Base-by-base conservation (phyloP, 2,329 filamentous ascomycete species). In the Fusarium sp. region DNA sequence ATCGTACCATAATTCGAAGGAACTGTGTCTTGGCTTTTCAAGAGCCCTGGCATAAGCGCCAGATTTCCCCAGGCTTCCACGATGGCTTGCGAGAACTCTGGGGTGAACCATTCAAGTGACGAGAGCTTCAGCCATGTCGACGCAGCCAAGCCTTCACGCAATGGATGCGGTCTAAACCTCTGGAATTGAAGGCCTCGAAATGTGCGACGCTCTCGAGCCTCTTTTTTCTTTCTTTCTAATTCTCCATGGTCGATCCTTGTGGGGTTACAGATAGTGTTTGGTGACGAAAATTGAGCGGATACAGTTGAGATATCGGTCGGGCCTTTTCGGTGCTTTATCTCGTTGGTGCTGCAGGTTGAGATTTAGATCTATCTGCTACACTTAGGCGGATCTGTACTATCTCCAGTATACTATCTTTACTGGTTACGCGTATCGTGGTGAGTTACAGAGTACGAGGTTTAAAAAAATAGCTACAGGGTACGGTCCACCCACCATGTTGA, bases 31-130 rank as follows among this genome's bases (percentile, higher is more conserved):
- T 69, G 69, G 59, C 64, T 69, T 14, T 42, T 29, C 16, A 31
- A 37, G 51, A 51, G 61, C 57, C 70, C 54, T 60, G 44, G 45
- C 52, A 66, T 66, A 70, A 61, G 66, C 61, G 39, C 10, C 44
- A 68, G 70, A 66, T 70, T 71, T 71, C 70, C 55, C 70, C 70
- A 67, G 63, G 58, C 70, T 58, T 67, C 52, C 33, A 49, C 41
- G 31, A n/a, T 39, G 25, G 56, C 31, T 72, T 72, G 57, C 66
- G 70, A 66, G 12, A 55, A 73, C 45, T 59, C 70, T 68, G 70
- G 70, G 66, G 70, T 71, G 66, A 71, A 48, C 56, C 54, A 60
- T 54, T 39, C 33, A 54, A 27, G 23, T 16, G 2, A 7, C 35
- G 21, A 39, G 61, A 70, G 21, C 54, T 63, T 66, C 57, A 62